These are phyloP conservation scores for Psophocarpus tetragonolobus DNA, from an alignment of 306 rosid genomes.

Conservation along the genomic window DNA sequence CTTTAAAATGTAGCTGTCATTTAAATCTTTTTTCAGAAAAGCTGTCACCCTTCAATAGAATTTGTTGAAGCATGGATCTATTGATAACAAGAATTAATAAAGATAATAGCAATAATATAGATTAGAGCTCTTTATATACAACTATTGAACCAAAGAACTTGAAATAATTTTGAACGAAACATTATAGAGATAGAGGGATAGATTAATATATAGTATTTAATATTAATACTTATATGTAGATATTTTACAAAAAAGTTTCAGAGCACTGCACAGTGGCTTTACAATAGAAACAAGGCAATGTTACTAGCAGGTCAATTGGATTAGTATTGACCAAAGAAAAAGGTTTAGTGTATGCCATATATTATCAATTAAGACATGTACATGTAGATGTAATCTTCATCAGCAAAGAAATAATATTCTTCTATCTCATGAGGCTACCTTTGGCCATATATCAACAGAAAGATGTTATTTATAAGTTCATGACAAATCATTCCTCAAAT, in stretches of 20 bases:
- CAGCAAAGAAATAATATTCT: neutral
- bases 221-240: neutral
- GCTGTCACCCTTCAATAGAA: neutral
- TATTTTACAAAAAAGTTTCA: constrained; percentile 19
- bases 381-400: too few species aligned
- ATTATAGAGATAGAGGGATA: neutral
- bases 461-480: constrained; percentile 7
- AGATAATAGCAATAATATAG: neutral
- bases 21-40: constrained; percentile 19
- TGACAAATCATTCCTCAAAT: constrained; percentile 12
- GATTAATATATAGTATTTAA: neutral
- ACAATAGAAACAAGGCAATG: neutral
- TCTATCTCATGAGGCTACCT: constrained; percentile 3
- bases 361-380: neutral
- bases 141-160: neutral
- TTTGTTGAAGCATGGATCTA: neutral
- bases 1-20: neutral
- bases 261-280: neutral
- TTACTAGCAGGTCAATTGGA: constrained; percentile 20
- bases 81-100: neutral
- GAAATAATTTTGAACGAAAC: neutral
- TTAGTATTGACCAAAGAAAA: constrained; percentile 4
- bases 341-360: neutral
- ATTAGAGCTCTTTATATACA: neutral
- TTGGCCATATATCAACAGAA: neutral